Base-by-base conservation (phyloP, 768 basidiomycete species). In the Ramaria sp. region DNA sequence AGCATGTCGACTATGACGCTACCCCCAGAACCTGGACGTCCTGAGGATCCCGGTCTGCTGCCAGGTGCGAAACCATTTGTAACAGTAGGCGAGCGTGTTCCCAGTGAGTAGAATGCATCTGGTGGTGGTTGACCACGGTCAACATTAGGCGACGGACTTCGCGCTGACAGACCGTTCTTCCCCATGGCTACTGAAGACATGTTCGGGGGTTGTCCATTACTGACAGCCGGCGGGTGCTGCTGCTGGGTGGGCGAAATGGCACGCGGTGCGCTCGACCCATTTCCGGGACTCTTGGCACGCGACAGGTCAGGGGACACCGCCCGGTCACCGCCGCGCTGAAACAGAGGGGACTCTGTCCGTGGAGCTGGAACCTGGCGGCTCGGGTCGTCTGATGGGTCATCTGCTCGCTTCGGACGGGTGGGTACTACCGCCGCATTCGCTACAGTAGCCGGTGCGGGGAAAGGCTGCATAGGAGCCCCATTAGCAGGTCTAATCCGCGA, bases 1-100 rank as follows among this genome's bases (percentile, higher is more conserved):
- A 93, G 71, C 59, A 91, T 69, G 64, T 94, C 92, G 12, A 85
- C 81, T 3, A 85, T 76, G 19, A 86, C 75, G 65, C 81, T 88
- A 6, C 83, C 79, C 0, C 84, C 78, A 10, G 87, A 88, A 0
- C 82, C 71, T 0, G 62, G 64, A 52, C 58, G 59, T 2, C 77
- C 73, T 73, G 70, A 19, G 77, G 72, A 33, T 67, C 63, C 61
- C 75, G 76, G 12, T 78, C 80, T 56, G 82, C 85, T 30, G 69
- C 64, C 5, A 71, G 71, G 6, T 81, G 75, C 3, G 81, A 78
- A 17, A 67, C 62, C 19, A 73, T 66, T 66, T 48, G 56, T 61
- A 53, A 65, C 67, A 53, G 70, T 67, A 41, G 72, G 66, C 59
- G 65, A 57, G 19, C 47, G 46, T 7, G 46, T 39, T 3, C 55